Evolutionary conservation across 1,284 basidiomycete genomes (phyloP).

Genomic region (Phenoliferia sp.): DNA sequence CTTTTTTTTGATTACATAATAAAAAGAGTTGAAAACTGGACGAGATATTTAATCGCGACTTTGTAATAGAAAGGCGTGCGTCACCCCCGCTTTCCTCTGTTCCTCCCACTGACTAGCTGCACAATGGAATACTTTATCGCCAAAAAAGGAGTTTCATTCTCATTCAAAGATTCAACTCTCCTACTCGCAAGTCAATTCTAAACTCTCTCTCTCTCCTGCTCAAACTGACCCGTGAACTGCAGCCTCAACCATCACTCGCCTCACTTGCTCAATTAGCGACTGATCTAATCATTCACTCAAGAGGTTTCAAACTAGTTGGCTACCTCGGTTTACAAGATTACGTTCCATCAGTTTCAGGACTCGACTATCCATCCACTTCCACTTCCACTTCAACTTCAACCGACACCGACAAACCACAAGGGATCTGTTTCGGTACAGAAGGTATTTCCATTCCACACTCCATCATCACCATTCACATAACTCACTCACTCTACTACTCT

Average conservation of each 20-base stretch:
- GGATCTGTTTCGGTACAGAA: conserved; percentile 18
- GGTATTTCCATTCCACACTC: too few species aligned
- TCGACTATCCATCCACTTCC: conserved; percentile 14
- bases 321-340: conserved; percentile 19
- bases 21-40: background rate
- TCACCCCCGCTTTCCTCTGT: background rate
- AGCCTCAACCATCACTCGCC: conserved; percentile 30
- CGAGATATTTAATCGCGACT: too few species aligned
- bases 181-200: conserved; percentile 12
- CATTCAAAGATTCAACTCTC: conserved; percentile 6
- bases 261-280: conserved; percentile 21
- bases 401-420: background rate
- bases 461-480: background rate
- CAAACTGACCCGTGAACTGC: background rate
- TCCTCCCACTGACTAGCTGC: background rate
- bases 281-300: conserved; percentile 24
- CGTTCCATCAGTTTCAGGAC: conserved; percentile 17
- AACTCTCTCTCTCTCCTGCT: background rate
- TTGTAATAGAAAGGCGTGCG: background rate
- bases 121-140: conserved; percentile 23
- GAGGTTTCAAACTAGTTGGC: conserved; percentile 16
- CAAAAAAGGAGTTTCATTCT: background rate
- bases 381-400: background rate
- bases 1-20: too few species aligned
- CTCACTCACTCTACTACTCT: background rate